Percentiles rank a stretch among this genome's conserved stretches.
Conservation (phyloP, 2,329 filamentous ascomycete genomes). For the Colletotrichum limetticola region DNA sequence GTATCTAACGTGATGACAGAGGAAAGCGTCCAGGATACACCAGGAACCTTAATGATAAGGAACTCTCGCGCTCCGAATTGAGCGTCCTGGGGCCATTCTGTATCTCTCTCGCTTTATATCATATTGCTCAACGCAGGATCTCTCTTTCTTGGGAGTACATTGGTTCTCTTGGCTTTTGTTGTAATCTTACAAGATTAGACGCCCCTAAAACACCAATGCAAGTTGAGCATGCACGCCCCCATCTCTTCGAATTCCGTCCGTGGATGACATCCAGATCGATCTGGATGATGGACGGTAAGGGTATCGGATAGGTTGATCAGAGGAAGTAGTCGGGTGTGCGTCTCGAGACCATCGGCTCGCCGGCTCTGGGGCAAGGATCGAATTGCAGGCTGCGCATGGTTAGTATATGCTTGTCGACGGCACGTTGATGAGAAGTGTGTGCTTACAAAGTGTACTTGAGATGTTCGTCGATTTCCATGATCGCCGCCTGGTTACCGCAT, state of each 20-base stretch:
- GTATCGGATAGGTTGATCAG: conserved; percentile 58
- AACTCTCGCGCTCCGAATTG: neutral
- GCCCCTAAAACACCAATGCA: conserved; percentile 33
- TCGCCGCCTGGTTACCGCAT: conserved; percentile 99
- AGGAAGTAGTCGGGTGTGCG: conserved; percentile 99
- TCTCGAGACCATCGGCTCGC: conserved; percentile 98
- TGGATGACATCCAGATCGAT: conserved; percentile 13
- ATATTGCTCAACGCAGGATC: conserved; percentile 31
- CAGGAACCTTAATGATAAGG: neutral
- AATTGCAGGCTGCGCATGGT: conserved; percentile 85
- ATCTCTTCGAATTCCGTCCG: conserved; percentile 29
- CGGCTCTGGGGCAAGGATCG: conserved; percentile 95
- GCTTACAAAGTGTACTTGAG: conserved; percentile 98
- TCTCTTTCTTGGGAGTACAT: conserved; percentile 34
- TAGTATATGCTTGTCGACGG: conserved; percentile 36
- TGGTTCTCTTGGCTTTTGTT: conserved; percentile 32
- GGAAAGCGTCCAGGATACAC: conserved; percentile 1
- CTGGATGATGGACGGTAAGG: conserved; percentile 13
- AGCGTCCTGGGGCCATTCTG: neutral
- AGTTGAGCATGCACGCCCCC: conserved; percentile 28
- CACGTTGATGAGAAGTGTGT: neutral
- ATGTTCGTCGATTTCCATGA: conserved; percentile 99
- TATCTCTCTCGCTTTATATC: conserved; percentile 11
- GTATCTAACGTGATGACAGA: conserved; percentile 31
- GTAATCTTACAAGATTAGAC: conserved; percentile 35